phyloP scores from a whole-genome alignment of 495 filamentous ascomycete species.

The Aspergillus steynii region DNA sequence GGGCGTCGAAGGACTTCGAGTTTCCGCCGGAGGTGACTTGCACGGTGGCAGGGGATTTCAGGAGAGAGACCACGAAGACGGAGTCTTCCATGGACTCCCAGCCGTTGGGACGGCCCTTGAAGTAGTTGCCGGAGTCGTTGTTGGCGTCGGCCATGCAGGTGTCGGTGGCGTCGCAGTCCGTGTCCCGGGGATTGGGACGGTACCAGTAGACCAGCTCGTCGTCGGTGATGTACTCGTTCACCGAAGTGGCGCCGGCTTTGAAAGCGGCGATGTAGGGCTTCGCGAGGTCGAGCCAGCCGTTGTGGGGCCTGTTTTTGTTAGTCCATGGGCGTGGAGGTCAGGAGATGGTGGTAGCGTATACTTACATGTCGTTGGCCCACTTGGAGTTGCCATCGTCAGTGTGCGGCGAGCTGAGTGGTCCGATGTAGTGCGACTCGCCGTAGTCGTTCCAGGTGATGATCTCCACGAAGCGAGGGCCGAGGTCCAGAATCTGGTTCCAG shows the following conservation, averaged over 20 bases:
- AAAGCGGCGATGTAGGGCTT: constrained; percentile 58
- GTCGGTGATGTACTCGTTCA: constrained; percentile 41
- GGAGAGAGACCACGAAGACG: constrained; percentile 56
- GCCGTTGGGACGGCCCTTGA: constrained; percentile 55
- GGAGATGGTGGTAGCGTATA: not conserved
- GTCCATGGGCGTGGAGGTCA: not conserved
- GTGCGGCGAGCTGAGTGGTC: constrained; percentile 52
- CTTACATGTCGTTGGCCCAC: constrained; percentile 60
- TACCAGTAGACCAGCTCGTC: constrained; percentile 61
- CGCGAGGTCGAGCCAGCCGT: constrained; percentile 57
- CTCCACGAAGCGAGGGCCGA: constrained; percentile 54
- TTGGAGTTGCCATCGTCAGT: constrained; percentile 58
- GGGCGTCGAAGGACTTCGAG: constrained; percentile 43
- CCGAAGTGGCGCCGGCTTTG: constrained; percentile 48
- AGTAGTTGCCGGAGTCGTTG: constrained; percentile 52
- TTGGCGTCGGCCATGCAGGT: constrained; percentile 39
- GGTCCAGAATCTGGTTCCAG: constrained; percentile 52
- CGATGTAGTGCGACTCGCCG: constrained; percentile 58
- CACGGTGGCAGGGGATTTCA: constrained; percentile 44
- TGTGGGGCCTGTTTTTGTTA: constrained; percentile 43
- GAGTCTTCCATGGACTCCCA: constrained; percentile 50
- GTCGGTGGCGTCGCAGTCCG: constrained; percentile 57
- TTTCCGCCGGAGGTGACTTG: constrained; percentile 50
- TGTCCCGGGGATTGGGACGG: constrained; percentile 43
- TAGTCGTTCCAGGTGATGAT: constrained; percentile 71